These are phyloP conservation scores for Candolleomyces eurysporus DNA, from an alignment of 768 basidiomycete species.

Conservation along the genomic window DNA sequence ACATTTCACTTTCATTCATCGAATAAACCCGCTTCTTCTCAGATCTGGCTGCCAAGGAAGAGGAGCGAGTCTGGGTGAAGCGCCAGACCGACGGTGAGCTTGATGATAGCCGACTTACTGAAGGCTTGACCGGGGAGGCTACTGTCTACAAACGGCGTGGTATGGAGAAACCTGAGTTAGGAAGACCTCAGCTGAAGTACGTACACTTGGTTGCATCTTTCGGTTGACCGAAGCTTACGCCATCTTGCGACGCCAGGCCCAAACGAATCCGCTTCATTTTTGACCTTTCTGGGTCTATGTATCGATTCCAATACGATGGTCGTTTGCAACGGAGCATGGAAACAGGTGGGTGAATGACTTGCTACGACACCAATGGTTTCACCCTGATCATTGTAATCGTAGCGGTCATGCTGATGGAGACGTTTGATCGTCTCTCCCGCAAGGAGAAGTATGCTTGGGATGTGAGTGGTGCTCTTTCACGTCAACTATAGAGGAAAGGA, in stretches of 20 bases:
- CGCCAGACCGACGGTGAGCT: conserved; percentile 71
- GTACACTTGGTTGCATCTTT: conserved; percentile 4
- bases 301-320: conserved; percentile 73
- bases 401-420: conserved; percentile 79
- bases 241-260: conserved; percentile 35
- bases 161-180: conserved; percentile 68
- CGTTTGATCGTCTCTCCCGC: conserved; percentile 57
- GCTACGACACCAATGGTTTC: not conserved
- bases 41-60: conserved; percentile 69
- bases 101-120: conserved; percentile 63
- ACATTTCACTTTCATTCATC: not conserved
- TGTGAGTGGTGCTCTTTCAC: conserved; percentile 37
- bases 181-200: conserved; percentile 67
- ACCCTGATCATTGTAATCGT: not conserved
- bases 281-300: conserved; percentile 72
- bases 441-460: conserved; percentile 80
- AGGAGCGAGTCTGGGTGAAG: conserved; percentile 71
- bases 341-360: conserved; percentile 41
- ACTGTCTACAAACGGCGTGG: conserved; percentile 70
- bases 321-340: conserved; percentile 62
- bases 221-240: not conserved
- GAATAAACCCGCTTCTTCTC: not conserved
- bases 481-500: not conserved
- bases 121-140: conserved; percentile 66
- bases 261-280: conserved; percentile 70